Base-by-base conservation (phyloP, 78 protist species). In the Protostelium mycophagum region DNA sequence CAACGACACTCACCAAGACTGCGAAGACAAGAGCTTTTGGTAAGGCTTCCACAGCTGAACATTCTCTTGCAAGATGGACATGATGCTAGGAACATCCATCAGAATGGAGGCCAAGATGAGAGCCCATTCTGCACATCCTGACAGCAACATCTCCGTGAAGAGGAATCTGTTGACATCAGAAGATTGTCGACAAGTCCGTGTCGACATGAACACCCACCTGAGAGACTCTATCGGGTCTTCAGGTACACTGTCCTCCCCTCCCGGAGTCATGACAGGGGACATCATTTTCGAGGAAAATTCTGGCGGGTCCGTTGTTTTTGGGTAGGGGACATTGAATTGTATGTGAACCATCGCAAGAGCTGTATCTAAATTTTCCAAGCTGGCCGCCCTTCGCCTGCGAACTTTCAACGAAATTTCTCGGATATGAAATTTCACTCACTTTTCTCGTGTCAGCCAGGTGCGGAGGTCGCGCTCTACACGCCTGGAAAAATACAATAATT, bases 71-170 rank as follows among this genome's bases (percentile, higher is more conserved):
- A 51, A 51, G 31, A 51, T 5, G 73, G 73, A 25, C 73, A 51
- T 51, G 38, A 92, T 92, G 25, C 88, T 36, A 0, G 88, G 84
- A 1, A 91, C 37, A 63, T 92, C 89, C 87, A 92, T 87, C 16
- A 92, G 38, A 9, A 92, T 91, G 10, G 94, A 88, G 0, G 90
- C 94, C n/a, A 92, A 89, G 34, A 92, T 91, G 1, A 92, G 37
- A 10, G 87, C 90, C 94, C 94, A 92, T 38, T 92, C 94, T 83
- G 85, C 38, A 38, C 94, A 92, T 51, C 86, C 91, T n/a, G 94
- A 84, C 73, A 87, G 88, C 28, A 91, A 88, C n/a, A 92, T 51
- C 38, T 92, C 94, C 63, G 85, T 88, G 25, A 92, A 37, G 9
- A 92, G 87, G 39, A 51, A 51, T 51, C 73, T 51, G 16, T n/a